Evolutionary conservation across 2,329 filamentous ascomycete genomes (phyloP).

Genomic region (Colletotrichum lentis): DNA sequence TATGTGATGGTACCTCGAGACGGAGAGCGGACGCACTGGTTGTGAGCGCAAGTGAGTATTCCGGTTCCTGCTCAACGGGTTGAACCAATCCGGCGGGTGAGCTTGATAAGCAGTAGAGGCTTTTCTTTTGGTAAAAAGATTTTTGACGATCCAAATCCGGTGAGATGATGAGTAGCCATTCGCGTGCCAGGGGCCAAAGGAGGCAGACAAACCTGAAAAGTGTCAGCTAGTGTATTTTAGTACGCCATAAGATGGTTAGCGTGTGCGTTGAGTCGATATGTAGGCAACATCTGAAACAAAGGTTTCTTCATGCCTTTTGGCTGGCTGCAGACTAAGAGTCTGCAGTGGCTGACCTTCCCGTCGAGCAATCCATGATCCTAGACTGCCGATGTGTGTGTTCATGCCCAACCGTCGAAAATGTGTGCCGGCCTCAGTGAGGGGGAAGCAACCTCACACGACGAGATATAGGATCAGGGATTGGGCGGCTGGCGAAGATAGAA

Average conservation of each 20-base stretch:
- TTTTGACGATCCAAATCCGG: constrained; percentile 17
- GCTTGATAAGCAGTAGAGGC: background rate
- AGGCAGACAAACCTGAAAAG: constrained; percentile 11
- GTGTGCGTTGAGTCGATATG: constrained; percentile 21
- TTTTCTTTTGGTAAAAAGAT: background rate
- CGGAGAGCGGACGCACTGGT: background rate
- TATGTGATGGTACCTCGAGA: background rate
- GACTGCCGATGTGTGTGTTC: constrained; percentile 14
- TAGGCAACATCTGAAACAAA: constrained; percentile 37
- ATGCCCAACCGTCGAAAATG: constrained; percentile 21
- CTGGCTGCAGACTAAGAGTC: constrained; percentile 31
- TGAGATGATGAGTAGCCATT: constrained; percentile 24
- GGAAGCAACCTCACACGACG: constrained; percentile 12
- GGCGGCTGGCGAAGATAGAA: background rate
- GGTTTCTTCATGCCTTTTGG: constrained; percentile 25
- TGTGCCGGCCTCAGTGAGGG: constrained; percentile 17
- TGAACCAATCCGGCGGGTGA: background rate
- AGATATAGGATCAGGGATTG: constrained; percentile 27
- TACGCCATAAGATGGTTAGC: constrained; percentile 19
- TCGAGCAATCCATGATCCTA: constrained; percentile 14
- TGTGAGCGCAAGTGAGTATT: background rate
- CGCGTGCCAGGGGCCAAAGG: constrained; percentile 13
- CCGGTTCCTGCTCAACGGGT: background rate
- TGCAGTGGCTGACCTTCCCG: constrained; percentile 34
- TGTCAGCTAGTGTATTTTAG: constrained; percentile 9